Evolutionary conservation across 169 alveolate species (phyloP).

Genomic region (Plasmodium gaboni): DNA sequence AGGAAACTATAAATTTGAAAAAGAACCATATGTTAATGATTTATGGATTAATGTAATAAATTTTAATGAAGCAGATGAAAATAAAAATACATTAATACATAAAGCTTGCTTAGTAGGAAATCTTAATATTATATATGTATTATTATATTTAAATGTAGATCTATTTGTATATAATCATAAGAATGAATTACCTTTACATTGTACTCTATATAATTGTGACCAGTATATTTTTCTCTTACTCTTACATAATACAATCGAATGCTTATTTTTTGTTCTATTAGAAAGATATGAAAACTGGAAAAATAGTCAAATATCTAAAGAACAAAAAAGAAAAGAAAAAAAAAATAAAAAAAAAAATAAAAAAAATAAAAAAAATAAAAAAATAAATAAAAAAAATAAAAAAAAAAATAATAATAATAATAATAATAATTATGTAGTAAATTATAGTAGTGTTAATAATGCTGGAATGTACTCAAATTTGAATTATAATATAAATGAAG

Average conservation of each 20-base stretch:
- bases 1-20: background rate
- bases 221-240: conserved; percentile 42
- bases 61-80: conserved; percentile 54
- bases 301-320: background rate
- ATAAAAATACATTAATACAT: conserved; percentile 68
- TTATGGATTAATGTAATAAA: conserved; percentile 40
- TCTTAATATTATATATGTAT: conserved; percentile 40
- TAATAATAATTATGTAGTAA: background rate
- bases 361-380: background rate
- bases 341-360: background rate
- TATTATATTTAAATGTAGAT: conserved; percentile 59
- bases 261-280: conserved; percentile 18
- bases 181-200: conserved; percentile 58
- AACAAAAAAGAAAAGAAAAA: background rate
- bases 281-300: background rate
- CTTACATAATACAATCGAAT: conserved; percentile 69
- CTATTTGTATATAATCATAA: conserved; percentile 45
- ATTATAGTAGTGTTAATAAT: background rate
- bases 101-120: conserved; percentile 71
- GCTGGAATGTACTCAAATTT: background rate
- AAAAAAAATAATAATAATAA: background rate
- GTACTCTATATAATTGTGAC: conserved; percentile 54
- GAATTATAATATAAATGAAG: too few species aligned
- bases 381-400: background rate
- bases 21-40: conserved; percentile 13